These are phyloP conservation scores for Litsea cubeba DNA, from an alignment of 164 flowering plant genomes.

Conservation along the genomic window DNA sequence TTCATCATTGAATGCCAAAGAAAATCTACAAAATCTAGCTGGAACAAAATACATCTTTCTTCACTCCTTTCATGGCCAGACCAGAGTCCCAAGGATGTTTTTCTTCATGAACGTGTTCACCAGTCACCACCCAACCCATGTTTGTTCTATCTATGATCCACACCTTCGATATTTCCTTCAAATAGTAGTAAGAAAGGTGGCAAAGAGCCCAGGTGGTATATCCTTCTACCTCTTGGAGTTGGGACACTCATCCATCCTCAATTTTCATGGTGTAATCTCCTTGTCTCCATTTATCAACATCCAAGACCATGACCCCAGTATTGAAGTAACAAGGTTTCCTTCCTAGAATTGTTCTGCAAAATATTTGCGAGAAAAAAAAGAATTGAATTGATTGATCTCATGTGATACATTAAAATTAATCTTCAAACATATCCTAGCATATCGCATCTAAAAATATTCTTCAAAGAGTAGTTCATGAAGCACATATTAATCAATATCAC, in stretches of 20 bases:
- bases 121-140: conserved; percentile 53
- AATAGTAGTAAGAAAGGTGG: conserved; percentile 49
- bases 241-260: conserved; percentile 65
- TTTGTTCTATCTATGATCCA: conserved; percentile 59
- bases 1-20: neutral
- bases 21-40: neutral
- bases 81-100: conserved; percentile 41
- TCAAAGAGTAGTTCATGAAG: no score
- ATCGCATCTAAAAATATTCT: no score
- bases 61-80: conserved; percentile 17
- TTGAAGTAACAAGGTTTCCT: conserved; percentile 61
- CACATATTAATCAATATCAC: no score
- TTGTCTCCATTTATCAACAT: conserved; percentile 42
- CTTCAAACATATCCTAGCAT: no score
- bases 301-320: conserved; percentile 70
- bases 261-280: conserved; percentile 30
- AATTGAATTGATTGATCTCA: no score
- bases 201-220: conserved; percentile 49
- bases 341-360: conserved; percentile 38
- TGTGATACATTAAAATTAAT: no score
- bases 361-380: no score
- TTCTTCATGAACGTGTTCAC: conserved; percentile 34
- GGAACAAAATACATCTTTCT: neutral
- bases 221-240: conserved; percentile 30
- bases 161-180: conserved; percentile 39